phyloP scores from a whole-genome alignment of 306 rosid species.

The Begonia fuchsioides region DNA sequence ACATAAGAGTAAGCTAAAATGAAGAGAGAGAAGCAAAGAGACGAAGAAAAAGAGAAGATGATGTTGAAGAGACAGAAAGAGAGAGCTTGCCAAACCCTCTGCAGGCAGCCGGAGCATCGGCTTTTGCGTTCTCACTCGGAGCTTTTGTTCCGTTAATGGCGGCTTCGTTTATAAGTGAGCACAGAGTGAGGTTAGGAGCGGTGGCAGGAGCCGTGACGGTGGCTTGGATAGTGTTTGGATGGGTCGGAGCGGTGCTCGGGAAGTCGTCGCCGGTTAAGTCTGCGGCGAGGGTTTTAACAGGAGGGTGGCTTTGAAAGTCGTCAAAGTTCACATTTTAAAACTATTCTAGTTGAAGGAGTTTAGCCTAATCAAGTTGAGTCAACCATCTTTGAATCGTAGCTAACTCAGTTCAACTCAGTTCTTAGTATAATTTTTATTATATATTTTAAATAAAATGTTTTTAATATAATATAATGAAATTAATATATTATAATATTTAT shows the following conservation, averaged over 20 bases:
- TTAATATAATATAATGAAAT: too few species aligned
- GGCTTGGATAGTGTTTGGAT: conserved; percentile 59
- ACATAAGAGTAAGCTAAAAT: conserved; percentile 64
- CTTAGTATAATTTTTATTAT: too few species aligned
- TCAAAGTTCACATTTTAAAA: too few species aligned
- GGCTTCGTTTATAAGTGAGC: conserved; percentile 59
- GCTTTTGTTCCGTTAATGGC: conserved; percentile 82
- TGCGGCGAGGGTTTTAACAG: conserved; percentile 39
- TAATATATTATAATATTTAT: too few species aligned
- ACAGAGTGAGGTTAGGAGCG: conserved; percentile 41
- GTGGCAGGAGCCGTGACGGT: conserved; percentile 51
- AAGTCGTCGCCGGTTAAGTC: conserved; percentile 48
- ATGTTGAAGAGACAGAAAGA: conserved; percentile 20
- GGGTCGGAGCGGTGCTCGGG: conserved; percentile 64
- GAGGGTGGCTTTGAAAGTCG: conserved; percentile 94
- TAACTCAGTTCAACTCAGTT: too few species aligned
- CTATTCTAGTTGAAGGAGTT: conserved; percentile 68
- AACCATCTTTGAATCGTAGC: conserved; percentile 36
- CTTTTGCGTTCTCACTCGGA: conserved; percentile 67
- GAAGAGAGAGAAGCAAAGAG: conserved; percentile 27
- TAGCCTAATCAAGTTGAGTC: conserved; percentile 77
- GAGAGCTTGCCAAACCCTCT: conserved; percentile 65
- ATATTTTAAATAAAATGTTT: too few species aligned
- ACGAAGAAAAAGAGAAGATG: conserved; percentile 1
- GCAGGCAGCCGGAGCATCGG: conserved; percentile 84